Percentiles rank a stretch among this genome's conserved stretches.
Conservation (phyloP, 2,329 filamentous ascomycete genomes). For the Endoconidiophora laricicola region DNA sequence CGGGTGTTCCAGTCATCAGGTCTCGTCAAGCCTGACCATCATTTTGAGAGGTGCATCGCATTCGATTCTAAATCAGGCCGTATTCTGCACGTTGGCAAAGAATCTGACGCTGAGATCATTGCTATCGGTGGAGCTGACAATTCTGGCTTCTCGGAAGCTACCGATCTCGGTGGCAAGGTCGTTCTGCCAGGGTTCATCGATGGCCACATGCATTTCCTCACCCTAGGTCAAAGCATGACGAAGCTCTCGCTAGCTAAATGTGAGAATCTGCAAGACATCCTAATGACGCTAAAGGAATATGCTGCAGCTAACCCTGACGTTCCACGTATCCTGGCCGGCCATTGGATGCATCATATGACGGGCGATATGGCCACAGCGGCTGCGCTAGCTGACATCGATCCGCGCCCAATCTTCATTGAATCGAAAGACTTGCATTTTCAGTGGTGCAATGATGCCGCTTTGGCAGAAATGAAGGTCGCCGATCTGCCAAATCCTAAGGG, state of each 20-base stretch:
- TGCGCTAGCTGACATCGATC: slow-evolving; percentile 33
- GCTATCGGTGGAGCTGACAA: slow-evolving; percentile 7
- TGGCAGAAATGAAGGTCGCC: slow-evolving; percentile 31
- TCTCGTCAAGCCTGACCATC: slow-evolving; percentile 11
- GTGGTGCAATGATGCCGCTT: slow-evolving; percentile 36
- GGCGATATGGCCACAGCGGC: slow-evolving; percentile 27
- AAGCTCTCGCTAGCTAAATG: slow-evolving; percentile 34
- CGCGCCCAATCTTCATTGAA: slow-evolving; percentile 38
- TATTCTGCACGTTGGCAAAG: slow-evolving; percentile 11
- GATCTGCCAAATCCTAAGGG: slow-evolving; percentile 30
- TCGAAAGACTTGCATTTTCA: slow-evolving; percentile 39
- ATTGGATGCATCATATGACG: slow-evolving; percentile 39
- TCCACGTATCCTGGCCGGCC: slow-evolving; percentile 33
- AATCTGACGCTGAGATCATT: slow-evolving; percentile 8
- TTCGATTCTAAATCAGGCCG: slow-evolving; percentile 9
- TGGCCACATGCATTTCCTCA: slow-evolving; percentile 38
- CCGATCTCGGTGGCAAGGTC: slow-evolving; percentile 22
- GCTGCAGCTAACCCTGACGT: slow-evolving; percentile 30
- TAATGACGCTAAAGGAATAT: slow-evolving; percentile 27
- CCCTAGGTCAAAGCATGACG: slow-evolving; percentile 35
- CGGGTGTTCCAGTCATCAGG: slow-evolving; percentile 14
- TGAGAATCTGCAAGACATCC: slow-evolving; percentile 32
- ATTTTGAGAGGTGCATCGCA: slow-evolving; percentile 10
- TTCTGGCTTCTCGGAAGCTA: slow-evolving; percentile 6
- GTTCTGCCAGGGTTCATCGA: slow-evolving; percentile 41